Evolutionary conservation across 129 eudicot genomes (phyloP).

Genomic region (Saposhnikovia divaricata): DNA sequence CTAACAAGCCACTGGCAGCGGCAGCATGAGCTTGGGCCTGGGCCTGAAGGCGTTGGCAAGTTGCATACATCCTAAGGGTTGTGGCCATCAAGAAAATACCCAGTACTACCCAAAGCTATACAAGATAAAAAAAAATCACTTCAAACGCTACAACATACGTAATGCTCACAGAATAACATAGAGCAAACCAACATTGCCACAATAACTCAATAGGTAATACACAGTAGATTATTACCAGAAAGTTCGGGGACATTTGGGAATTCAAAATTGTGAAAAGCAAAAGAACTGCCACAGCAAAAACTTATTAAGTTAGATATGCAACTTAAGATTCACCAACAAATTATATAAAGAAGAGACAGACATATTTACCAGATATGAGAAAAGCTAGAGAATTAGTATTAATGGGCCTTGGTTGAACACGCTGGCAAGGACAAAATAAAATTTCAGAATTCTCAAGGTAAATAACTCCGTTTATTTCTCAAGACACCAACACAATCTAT

Average conservation of each 20-base stretch:
- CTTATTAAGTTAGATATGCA: neutral
- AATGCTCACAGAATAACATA: neutral
- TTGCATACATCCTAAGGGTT: slow-evolving; percentile 33
- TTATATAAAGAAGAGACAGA: neutral
- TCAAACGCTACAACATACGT: neutral
- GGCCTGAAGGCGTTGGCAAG: slow-evolving; percentile 35
- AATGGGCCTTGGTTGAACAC: slow-evolving; percentile 27
- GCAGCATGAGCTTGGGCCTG: slow-evolving; percentile 35
- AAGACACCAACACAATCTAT: neutral
- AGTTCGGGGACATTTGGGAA: slow-evolving; percentile 32
- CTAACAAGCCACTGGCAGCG: slow-evolving; percentile 30
- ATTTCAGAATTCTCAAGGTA: neutral
- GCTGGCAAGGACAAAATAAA: slow-evolving; percentile 8
- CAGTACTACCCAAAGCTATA: slow-evolving; percentile 32
- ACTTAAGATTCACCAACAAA: neutral
- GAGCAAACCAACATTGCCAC: neutral
- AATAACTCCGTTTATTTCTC: neutral
- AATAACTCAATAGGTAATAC: neutral
- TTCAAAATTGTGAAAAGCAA: slow-evolving; percentile 32
- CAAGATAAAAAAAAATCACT: neutral
- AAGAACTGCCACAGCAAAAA: slow-evolving; percentile 20
- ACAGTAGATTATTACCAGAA: slow-evolving; percentile 20
- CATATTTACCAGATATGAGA: slow-evolving; percentile 20
- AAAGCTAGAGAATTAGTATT: slow-evolving; percentile 32
- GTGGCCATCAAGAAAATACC: slow-evolving; percentile 30